phyloP scores from a whole-genome alignment of 495 filamentous ascomycete genomes.

The Annulohypoxylon bovei region DNA sequence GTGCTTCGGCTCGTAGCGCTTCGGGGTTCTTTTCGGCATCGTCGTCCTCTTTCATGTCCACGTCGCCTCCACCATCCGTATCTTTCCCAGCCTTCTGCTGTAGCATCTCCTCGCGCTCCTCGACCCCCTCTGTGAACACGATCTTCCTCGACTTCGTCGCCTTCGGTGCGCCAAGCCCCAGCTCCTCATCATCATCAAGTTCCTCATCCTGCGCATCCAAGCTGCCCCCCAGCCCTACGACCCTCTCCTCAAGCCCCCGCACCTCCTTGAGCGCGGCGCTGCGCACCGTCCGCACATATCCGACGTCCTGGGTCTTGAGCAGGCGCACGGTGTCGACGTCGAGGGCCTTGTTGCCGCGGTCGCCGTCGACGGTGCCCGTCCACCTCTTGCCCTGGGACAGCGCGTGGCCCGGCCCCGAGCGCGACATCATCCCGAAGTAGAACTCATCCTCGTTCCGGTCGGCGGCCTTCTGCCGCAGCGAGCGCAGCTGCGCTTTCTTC shows the following conservation, averaged over 20 bases:
- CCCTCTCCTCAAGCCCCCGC: constrained; percentile 55
- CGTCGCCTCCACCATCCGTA: constrained; percentile 4
- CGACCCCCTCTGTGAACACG: constrained; percentile 51
- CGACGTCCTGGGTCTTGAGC: constrained; percentile 95
- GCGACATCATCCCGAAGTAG: constrained; percentile 87
- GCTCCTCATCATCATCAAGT: constrained; percentile 42
- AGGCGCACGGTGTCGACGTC: constrained; percentile 79
- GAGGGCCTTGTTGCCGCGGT: constrained; percentile 68
- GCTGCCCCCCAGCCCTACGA: constrained; percentile 49
- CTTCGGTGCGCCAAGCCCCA: constrained; percentile 26
- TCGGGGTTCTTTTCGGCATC: constrained; percentile 61
- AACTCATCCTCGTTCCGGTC: constrained; percentile 93
- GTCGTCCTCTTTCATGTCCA: constrained; percentile 45
- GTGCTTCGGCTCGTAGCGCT: constrained; percentile 57
- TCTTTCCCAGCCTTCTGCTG: constrained; percentile 6
- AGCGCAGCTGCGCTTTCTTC: constrained; percentile 83
- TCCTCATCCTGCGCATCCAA: constrained; percentile 36
- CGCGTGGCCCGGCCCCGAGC: constrained; percentile 50
- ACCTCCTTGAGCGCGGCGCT: constrained; percentile 60
- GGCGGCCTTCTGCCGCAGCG: constrained; percentile 80
- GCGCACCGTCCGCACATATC: constrained; percentile 78
- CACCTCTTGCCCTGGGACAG: constrained; percentile 50
- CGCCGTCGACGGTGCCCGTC: constrained; percentile 65
- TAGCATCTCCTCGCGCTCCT: constrained; percentile 26
- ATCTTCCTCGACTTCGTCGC: constrained; percentile 52